These are phyloP conservation scores for Phytophthora sp. DNA, from an alignment of 352 stramenopile genomes.

Conservation along the genomic window DNA sequence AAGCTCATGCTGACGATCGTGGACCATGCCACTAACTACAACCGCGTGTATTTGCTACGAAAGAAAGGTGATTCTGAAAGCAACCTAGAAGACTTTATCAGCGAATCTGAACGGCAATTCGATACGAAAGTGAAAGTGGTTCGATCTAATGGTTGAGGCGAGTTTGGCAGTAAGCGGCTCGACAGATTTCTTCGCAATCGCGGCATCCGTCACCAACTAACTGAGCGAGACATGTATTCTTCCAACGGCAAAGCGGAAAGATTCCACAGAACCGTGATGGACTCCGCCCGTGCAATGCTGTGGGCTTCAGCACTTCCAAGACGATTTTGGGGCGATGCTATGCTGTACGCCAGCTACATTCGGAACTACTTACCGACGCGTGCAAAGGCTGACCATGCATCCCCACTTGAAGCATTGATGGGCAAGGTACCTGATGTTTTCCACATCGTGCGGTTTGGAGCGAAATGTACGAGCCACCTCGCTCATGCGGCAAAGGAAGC, in stretches of 20 bases:
- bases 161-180: slow-evolving; percentile 8
- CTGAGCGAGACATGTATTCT: neutral
- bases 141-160: neutral
- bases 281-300: slow-evolving; percentile 14
- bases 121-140: slow-evolving; percentile 2
- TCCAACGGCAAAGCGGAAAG: slow-evolving; percentile 12
- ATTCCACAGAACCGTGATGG: too few relatives aligned
- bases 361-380: slow-evolving; percentile 2
- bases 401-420: slow-evolving; percentile 2
- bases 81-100: neutral
- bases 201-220: neutral
- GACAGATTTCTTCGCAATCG: slow-evolving; percentile 18
- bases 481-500: neutral
- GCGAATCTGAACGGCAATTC: slow-evolving; percentile 11
- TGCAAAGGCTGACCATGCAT: slow-evolving; percentile 11
- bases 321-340: slow-evolving; percentile 8
- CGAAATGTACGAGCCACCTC: slow-evolving; percentile 10
- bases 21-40: slow-evolving; percentile 10
- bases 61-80: slow-evolving; percentile 1
- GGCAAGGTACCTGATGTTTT: neutral
- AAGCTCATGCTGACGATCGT: slow-evolving; percentile 13
- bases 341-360: slow-evolving; percentile 11
- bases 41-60: neutral
- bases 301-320: slow-evolving; percentile 13
- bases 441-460: slow-evolving; percentile 12